These are phyloP conservation scores for Rhynchospora tenuis DNA, from an alignment of 176 grass and related monocot genomes.

Conservation along the genomic window DNA sequence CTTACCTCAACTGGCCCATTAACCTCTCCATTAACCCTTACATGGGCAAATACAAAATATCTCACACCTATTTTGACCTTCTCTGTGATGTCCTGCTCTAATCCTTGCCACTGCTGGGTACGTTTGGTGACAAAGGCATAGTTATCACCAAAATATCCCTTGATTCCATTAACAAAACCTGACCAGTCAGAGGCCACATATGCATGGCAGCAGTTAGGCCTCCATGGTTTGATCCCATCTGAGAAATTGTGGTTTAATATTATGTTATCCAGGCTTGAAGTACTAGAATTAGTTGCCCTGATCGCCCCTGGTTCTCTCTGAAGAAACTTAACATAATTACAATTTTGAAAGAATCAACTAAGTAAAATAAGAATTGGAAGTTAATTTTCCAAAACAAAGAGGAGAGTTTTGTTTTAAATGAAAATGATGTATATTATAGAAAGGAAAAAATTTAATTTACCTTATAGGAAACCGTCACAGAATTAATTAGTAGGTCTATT, in stretches of 20 bases:
- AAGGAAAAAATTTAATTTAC: neutral
- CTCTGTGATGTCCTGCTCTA: slow-evolving; percentile 81
- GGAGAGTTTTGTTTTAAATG: neutral
- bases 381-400: neutral
- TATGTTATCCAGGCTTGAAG: slow-evolving; percentile 37
- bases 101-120: slow-evolving; percentile 76
- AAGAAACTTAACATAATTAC: slow-evolving; percentile 10
- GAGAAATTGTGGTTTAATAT: slow-evolving; percentile 71
- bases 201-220: slow-evolving; percentile 55
- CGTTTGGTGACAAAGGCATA: slow-evolving; percentile 79
- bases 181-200: slow-evolving; percentile 89
- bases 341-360: neutral
- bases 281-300: slow-evolving; percentile 9
- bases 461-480: slow-evolving; percentile 41
- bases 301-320: slow-evolving; percentile 44
- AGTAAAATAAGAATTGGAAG: neutral
- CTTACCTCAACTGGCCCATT: slow-evolving; percentile 46
- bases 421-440: neutral
- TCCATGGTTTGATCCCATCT: slow-evolving; percentile 56
- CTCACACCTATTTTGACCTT: slow-evolving; percentile 38
- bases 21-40: slow-evolving; percentile 58
- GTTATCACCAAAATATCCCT: slow-evolving; percentile 66
- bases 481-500: slow-evolving; percentile 73
- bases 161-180: slow-evolving; percentile 67
- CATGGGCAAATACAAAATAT: slow-evolving; percentile 52